Evolutionary conservation across 2,329 filamentous ascomycete genomes (phyloP).

Genomic region (Aspergillus hiratsukae): DNA sequence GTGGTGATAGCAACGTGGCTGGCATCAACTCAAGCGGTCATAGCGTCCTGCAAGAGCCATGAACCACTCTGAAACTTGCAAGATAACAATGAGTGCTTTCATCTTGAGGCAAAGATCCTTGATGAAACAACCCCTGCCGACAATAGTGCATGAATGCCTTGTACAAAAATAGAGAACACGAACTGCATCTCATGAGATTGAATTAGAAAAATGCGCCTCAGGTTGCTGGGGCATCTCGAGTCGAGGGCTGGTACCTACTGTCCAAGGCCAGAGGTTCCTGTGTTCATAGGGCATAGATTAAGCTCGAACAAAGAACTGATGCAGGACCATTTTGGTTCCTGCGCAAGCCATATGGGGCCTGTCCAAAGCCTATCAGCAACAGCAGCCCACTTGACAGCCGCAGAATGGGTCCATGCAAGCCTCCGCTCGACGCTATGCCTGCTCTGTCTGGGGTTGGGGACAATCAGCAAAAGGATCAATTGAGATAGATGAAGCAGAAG

Average conservation of each 20-base stretch:
- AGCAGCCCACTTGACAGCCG: conserved; percentile 6
- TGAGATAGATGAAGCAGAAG: conserved; percentile 1
- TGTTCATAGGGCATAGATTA: conserved; percentile 4
- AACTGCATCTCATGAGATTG: neutral
- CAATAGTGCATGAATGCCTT: neutral
- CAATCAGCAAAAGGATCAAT: neutral
- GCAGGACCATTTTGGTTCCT: conserved; percentile 19
- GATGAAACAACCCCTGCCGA: neutral
- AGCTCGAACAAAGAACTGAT: conserved; percentile 2
- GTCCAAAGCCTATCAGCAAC: conserved; percentile 6
- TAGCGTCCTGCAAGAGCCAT: neutral
- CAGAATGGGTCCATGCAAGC: conserved; percentile 7
- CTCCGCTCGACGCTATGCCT: neutral
- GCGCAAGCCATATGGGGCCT: conserved; percentile 16
- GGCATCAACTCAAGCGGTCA: neutral
- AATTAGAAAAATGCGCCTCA: neutral
- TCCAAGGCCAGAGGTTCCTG: neutral
- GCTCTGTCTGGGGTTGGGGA: neutral
- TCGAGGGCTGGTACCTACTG: conserved; percentile 1
- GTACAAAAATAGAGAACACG: neutral
- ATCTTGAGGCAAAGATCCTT: neutral
- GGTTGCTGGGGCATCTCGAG: neutral
- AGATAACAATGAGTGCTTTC: neutral
- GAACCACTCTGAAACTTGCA: neutral
- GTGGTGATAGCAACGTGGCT: neutral